Evolutionary conservation across 345 rosid species (phyloP).

Genomic region (Gossypium mustelinum): DNA sequence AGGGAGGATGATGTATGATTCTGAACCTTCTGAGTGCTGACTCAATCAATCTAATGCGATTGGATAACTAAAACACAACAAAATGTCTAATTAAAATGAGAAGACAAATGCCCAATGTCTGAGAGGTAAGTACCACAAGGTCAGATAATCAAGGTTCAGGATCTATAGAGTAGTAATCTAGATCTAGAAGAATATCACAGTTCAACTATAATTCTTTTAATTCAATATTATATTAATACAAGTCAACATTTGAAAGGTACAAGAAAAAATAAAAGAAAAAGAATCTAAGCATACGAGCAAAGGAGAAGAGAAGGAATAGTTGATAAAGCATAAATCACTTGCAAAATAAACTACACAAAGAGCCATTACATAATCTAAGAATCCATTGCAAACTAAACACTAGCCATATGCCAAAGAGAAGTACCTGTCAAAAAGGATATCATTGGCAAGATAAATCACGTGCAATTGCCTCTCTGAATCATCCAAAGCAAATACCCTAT

Average conservation of each 20-base stretch:
- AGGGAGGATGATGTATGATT: not conserved
- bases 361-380: not conserved
- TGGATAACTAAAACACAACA: not conserved
- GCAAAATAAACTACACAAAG: not conserved
- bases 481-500: conserved; percentile 73
- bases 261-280: not conserved
- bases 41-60: not conserved
- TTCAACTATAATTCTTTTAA: not conserved
- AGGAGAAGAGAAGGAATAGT: not conserved
- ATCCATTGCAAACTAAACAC: not conserved
- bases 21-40: not conserved
- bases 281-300: not conserved
- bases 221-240: not conserved
- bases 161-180: not conserved
- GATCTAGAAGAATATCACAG: not conserved
- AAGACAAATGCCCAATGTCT: not conserved
- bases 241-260: not conserved
- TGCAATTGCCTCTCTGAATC: conserved; percentile 95
- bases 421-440: conserved; percentile 97
- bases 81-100: not conserved
- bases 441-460: conserved; percentile 87
- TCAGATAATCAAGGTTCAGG: not conserved
- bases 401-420: conserved; percentile 3
- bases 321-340: not conserved
- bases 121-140: conserved; percentile 1